These are phyloP conservation scores for Clavaria fumosa DNA, from an alignment of 768 basidiomycete species.

Conservation along the genomic window DNA sequence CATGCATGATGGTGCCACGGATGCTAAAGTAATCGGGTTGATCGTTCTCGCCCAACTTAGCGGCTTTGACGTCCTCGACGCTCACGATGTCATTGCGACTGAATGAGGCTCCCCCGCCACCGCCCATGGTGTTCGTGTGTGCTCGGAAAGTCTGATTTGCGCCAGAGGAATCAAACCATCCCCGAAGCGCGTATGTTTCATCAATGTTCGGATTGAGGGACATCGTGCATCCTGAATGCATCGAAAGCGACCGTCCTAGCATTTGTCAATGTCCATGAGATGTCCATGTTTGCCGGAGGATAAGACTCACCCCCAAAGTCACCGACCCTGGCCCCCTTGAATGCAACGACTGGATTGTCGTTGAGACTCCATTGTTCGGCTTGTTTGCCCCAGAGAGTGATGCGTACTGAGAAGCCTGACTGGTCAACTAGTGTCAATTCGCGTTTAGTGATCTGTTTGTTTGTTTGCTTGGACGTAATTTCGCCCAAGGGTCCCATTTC, in stretches of 20 bases:
- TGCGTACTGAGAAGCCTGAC: conserved; percentile 56
- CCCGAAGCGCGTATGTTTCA: conserved; percentile 74
- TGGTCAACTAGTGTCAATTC: conserved; percentile 82
- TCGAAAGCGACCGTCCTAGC: conserved; percentile 69
- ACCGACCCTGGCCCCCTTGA: conserved; percentile 87
- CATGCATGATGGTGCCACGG: conserved; percentile 75
- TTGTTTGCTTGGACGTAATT: conserved; percentile 61
- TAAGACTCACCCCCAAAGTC: conserved; percentile 62
- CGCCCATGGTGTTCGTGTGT: conserved; percentile 31
- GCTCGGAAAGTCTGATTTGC: conserved; percentile 50
- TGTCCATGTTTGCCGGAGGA: neutral
- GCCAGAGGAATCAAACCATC: conserved; percentile 82
- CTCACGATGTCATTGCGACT: conserved; percentile 60
- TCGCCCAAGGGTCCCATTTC: conserved; percentile 54
- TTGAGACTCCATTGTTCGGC: conserved; percentile 63
- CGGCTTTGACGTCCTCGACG: conserved; percentile 64
- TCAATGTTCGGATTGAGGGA: conserved; percentile 80
- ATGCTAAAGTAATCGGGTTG: conserved; percentile 67
- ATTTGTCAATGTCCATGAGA: conserved; percentile 6
- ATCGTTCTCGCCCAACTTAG: conserved; percentile 59
- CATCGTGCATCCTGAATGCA: conserved; percentile 70
- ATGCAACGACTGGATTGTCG: conserved; percentile 64
- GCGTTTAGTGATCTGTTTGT: conserved; percentile 74
- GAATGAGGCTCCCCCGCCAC: conserved; percentile 33
- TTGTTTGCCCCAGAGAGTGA: conserved; percentile 94